These are phyloP conservation scores for Venturia nashicola DNA, from an alignment of 2,329 filamentous ascomycete genomes.

Conservation along the genomic window DNA sequence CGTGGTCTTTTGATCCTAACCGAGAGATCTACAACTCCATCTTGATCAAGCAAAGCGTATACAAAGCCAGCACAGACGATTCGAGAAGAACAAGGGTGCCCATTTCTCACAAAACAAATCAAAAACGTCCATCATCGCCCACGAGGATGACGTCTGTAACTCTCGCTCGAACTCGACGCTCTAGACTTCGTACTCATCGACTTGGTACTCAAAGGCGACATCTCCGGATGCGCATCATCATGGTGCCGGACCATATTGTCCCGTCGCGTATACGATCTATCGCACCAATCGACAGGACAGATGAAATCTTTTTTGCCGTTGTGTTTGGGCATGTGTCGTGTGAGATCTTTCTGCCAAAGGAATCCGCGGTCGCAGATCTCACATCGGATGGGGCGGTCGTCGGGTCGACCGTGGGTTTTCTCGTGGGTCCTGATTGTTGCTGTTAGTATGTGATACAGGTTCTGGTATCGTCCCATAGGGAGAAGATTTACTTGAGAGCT, in stretches of 20 bases:
- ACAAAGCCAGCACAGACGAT: neutral
- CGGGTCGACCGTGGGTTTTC: neutral
- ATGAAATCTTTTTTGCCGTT: neutral
- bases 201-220: neutral
- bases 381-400: neutral
- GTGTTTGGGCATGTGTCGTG: neutral
- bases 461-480: neutral
- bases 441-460: no score
- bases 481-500: neutral
- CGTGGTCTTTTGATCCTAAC: no score
- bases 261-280: neutral
- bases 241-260: constrained; percentile 5
- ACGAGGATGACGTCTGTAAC: neutral
- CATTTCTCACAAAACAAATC: neutral
- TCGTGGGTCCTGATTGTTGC: neutral
- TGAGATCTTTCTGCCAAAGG: constrained; percentile 1
- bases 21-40: no score
- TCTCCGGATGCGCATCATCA: neutral
- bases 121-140: no score
- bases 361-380: neutral
- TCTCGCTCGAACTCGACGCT: neutral
- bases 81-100: neutral
- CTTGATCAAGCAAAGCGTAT: no score
- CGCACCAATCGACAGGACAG: neutral
- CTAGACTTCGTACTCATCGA: neutral